These are phyloP conservation scores for Rubus idaeus DNA, from an alignment of 306 rosid species.

Conservation along the genomic window DNA sequence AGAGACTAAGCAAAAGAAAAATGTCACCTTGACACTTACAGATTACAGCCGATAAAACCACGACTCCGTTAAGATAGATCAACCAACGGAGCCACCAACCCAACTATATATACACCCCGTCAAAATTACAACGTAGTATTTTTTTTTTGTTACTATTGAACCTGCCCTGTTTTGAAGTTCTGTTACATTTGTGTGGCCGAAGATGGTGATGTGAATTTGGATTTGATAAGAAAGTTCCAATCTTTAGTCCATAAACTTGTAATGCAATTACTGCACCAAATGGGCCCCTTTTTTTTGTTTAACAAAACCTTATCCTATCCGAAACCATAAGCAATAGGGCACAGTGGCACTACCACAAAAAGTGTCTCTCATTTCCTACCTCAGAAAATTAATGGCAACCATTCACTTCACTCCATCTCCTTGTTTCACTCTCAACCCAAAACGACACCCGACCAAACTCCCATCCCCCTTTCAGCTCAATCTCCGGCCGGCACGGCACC, in stretches of 20 bases:
- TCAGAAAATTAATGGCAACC: conserved; percentile 48
- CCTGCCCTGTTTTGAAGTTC: neutral
- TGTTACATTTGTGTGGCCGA: neutral
- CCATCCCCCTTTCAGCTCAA: conserved; percentile 32
- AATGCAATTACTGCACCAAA: neutral
- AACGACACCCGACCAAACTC: conserved; percentile 40
- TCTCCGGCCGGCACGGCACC: conserved; percentile 16
- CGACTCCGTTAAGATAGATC: neutral
- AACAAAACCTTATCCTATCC: conserved; percentile 44
- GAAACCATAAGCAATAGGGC: conserved; percentile 17
- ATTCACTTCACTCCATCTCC: conserved; percentile 52
- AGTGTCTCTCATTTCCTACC: conserved; percentile 13
- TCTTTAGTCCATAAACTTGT: neutral
- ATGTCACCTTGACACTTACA: conserved; percentile 27
- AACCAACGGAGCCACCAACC: neutral
- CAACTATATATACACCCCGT: neutral
- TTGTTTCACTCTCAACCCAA: conserved; percentile 33
- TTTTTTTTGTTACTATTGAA: neutral
- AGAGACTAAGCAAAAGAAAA: conserved; percentile 7
- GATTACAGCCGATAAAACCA: conserved; percentile 8
- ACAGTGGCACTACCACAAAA: conserved; percentile 12
- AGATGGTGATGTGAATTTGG: neutral
- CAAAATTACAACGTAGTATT: neutral
- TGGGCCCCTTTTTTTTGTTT: no score
- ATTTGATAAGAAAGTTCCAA: neutral